These are phyloP conservation scores for Ceratonia siliqua DNA, from an alignment of 306 rosid species.

Conservation along the genomic window DNA sequence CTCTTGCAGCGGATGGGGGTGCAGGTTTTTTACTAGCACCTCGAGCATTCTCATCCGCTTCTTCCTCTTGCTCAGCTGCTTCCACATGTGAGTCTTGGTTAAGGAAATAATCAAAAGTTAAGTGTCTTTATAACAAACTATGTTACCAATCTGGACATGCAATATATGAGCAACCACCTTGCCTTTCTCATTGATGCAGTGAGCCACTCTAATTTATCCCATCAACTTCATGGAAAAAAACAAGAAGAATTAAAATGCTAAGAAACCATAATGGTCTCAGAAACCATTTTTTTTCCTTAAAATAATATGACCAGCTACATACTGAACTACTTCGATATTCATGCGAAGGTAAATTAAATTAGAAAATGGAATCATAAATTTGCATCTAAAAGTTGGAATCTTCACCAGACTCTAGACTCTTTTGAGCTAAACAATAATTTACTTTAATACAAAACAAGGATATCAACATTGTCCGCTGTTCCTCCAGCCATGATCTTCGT, in stretches of 20 bases:
- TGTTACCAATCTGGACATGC: neutral
- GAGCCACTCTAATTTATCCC: neutral
- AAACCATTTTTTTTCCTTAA: neutral
- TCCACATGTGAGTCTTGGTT: conserved; percentile 66
- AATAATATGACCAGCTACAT: neutral
- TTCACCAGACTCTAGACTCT: neutral
- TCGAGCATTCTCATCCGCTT: conserved; percentile 53
- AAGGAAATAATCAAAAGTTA: conserved; percentile 47
- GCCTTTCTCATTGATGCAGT: conserved; percentile 5
- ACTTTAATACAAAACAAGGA: conserved; percentile 48
- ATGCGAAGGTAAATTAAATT: neutral
- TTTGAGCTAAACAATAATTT: neutral
- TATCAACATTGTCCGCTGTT: conserved; percentile 67
- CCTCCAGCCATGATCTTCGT: conserved; percentile 74
- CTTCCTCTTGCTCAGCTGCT: conserved; percentile 65
- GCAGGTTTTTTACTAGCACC: conserved; percentile 56
- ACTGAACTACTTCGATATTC: neutral
- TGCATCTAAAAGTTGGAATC: neutral
- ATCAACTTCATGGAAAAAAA: neutral
- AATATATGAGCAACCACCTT: neutral
- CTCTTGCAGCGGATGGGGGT: conserved; percentile 50
- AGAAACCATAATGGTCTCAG: neutral
- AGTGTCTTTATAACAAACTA: neutral
- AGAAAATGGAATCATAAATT: neutral
- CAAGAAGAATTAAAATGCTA: neutral